These are phyloP conservation scores for Aspergillus conjunctus DNA, from an alignment of 495 filamentous ascomycete species.

Conservation along the genomic window DNA sequence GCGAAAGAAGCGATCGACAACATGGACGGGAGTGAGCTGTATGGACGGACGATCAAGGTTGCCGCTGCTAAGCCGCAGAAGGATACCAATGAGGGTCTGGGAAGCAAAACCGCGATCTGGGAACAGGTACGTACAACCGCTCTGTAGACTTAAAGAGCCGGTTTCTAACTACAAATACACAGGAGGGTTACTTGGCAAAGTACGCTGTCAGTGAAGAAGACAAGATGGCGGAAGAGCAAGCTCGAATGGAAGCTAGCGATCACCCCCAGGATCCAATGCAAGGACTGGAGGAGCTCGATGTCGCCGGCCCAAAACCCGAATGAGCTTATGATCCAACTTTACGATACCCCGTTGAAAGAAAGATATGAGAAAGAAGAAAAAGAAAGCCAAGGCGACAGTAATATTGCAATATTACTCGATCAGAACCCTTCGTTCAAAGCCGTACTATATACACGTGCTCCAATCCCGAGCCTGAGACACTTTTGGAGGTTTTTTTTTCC, in stretches of 20 bases:
- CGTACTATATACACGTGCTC: slow-evolving; percentile 47
- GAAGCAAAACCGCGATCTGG: slow-evolving; percentile 96
- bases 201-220: slow-evolving; percentile 91
- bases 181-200: slow-evolving; percentile 94
- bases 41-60: slow-evolving; percentile 88
- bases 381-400: slow-evolving; percentile 35
- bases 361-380: slow-evolving; percentile 20
- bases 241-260: slow-evolving; percentile 50
- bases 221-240: slow-evolving; percentile 61
- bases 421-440: slow-evolving; percentile 37
- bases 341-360: slow-evolving; percentile 20
- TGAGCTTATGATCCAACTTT: slow-evolving; percentile 39
- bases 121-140: slow-evolving; percentile 71
- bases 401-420: slow-evolving; percentile 37
- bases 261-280: slow-evolving; percentile 87
- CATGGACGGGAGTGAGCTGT: slow-evolving; percentile 98
- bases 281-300: slow-evolving; percentile 87
- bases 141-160: background rate
- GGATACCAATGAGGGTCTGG: slow-evolving; percentile 80
- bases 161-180: slow-evolving; percentile 29
- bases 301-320: slow-evolving; percentile 85
- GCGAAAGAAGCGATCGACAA: slow-evolving; percentile 97
- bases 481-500: slow-evolving; percentile 15
- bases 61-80: slow-evolving; percentile 90
- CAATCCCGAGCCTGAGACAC: slow-evolving; percentile 31